These are phyloP conservation scores for Handroanthus guayacan DNA, from an alignment of 257 asterid species.

Conservation along the genomic window DNA sequence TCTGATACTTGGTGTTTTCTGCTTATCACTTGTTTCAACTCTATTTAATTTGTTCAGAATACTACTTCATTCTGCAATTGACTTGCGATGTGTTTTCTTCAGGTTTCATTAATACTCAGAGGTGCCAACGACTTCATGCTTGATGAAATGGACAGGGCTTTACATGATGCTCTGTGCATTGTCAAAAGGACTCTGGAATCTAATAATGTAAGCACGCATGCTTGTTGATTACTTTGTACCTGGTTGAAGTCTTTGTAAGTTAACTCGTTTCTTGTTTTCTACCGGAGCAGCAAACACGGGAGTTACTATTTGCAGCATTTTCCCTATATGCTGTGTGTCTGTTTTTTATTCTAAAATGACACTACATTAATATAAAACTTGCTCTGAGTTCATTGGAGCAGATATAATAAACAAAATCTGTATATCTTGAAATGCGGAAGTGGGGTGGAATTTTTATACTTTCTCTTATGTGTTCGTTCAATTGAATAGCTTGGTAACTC, in stretches of 20 bases:
- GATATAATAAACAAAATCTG: neutral
- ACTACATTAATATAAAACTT: neutral
- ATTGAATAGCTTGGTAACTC: neutral
- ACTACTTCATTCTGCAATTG: neutral
- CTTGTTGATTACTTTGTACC: neutral
- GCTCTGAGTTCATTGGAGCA: neutral
- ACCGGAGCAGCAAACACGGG: neutral
- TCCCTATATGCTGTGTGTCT: neutral
- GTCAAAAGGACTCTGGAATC: constrained; percentile 83
- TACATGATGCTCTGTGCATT: constrained; percentile 76
- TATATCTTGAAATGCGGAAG: constrained; percentile 10
- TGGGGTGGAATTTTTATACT: neutral
- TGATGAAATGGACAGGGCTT: constrained; percentile 82
- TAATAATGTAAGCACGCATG: constrained; percentile 51
- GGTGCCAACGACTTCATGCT: constrained; percentile 87
- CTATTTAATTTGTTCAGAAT: constrained; percentile 2
- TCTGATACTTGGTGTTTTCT: neutral
- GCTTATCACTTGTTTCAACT: neutral
- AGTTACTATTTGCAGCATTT: neutral
- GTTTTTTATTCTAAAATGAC: neutral
- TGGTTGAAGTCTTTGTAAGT: neutral
- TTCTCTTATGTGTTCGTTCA: neutral
- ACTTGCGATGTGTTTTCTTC: constrained; percentile 10
- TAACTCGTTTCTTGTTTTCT: neutral
- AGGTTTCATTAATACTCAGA: constrained; percentile 69